Evolutionary conservation across 139 green algal species (phyloP).

Genomic region (Micractinium conductrix): DNA sequence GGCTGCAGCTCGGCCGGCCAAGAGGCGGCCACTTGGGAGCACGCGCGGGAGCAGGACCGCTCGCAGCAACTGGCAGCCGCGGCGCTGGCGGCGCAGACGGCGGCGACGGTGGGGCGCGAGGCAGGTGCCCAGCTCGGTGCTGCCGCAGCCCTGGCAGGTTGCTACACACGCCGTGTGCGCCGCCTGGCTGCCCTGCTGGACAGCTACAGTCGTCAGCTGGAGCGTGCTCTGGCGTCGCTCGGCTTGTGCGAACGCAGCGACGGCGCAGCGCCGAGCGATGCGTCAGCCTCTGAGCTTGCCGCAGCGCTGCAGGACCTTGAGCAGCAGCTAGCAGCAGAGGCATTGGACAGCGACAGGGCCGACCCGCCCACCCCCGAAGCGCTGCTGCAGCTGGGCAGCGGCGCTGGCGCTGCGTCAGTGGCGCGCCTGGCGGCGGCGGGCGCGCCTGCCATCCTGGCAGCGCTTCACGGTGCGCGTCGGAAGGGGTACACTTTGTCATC

Average conservation of each 20-base stretch:
- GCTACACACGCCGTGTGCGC: constrained; percentile 1
- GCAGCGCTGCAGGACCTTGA: not conserved
- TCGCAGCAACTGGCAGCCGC: too few species aligned
- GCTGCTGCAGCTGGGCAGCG: not conserved
- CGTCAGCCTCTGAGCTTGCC: not conserved
- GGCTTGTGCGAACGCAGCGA: not conserved
- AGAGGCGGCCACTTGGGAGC: too few species aligned
- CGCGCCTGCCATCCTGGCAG: not conserved
- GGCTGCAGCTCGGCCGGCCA: too few species aligned
- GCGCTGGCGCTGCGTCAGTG: too few species aligned
- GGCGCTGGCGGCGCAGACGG: not conserved
- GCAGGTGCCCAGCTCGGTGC: not conserved
- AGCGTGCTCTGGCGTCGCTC: not conserved
- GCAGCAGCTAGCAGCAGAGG: not conserved
- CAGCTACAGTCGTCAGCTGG: not conserved
- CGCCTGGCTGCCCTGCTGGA: constrained; percentile 18
- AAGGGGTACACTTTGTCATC: too few species aligned
- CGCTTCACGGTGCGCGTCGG: constrained; percentile 16
- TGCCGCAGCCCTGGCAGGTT: not conserved
- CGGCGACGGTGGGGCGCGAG: not conserved
- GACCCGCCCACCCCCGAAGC: not conserved
- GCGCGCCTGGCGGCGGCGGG: not conserved
- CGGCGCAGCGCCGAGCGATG: not conserved
- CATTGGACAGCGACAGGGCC: not conserved
- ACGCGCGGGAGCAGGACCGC: not conserved